Evolutionary conservation across 164 flowering plant genomes (phyloP), one percentile per base, ranked within the genome.

Genomic region (Sextonia rubra): DNA sequence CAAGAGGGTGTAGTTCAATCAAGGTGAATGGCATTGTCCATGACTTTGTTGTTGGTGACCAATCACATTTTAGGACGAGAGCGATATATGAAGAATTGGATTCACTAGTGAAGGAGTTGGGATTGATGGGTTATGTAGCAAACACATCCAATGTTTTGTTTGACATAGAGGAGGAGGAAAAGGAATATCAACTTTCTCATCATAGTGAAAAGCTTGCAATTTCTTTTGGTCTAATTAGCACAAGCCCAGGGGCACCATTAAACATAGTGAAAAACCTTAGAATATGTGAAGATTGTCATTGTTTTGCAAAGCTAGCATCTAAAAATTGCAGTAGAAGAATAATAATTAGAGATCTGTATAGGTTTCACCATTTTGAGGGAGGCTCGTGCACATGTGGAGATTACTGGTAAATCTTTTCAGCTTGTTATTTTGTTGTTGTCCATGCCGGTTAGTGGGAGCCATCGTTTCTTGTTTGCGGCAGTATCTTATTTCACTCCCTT

Each of bases 191-290:
- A 30, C 70, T 85, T 4, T 78, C 82, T 55, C 81, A 81, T 73
- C 86, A 87, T 22, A 87, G 86, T 71, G 88, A 85, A 75, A 81
- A 82, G 74, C 71, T 85, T 66, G 86, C 86, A 18, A 82, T 85
- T 74, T 82, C 84, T 8, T 82, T 80, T 69, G 88, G 87, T 62
- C 81, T 85, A 58, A 81, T 87, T 44, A 73, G 70, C 56, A 82
- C 87, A 4, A 47, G 76, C 17, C 80, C 86, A 1, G 82, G 82
- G 56, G 72, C 83, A 65, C 77, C 80, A 61, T 74, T 82, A 24
- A 75, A 85, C 70, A 74, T 83, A 68, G 37, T 78, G 0, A 86
- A 86, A 72, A 85, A 83, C 61, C 82, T 85, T 9, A 78, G 88
- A 67, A 79, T 85, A 17, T 86, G 90, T 68, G 64, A 52, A 23